These are phyloP conservation scores for Lentinula aciculospora DNA, from an alignment of 768 basidiomycete species.

Conservation along the genomic window DNA sequence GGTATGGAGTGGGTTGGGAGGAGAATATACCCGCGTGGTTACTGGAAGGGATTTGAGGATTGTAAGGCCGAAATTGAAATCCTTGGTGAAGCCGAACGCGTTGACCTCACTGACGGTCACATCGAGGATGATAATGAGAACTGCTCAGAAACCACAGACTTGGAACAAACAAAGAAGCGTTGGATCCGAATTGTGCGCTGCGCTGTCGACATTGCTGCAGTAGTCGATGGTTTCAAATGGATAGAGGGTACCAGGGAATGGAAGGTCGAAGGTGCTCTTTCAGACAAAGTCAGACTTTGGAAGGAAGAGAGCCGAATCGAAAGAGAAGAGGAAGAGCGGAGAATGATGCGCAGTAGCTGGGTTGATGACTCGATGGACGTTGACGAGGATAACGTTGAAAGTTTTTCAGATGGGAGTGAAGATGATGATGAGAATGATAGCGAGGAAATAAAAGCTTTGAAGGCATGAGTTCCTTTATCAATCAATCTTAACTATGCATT, in stretches of 20 bases:
- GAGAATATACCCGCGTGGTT: slow-evolving; percentile 87
- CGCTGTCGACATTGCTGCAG: slow-evolving; percentile 57
- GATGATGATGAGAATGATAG: slow-evolving; percentile 64
- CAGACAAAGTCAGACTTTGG: slow-evolving; percentile 67
- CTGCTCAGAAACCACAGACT: slow-evolving; percentile 15
- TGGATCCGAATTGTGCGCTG: slow-evolving; percentile 76
- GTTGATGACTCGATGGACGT: slow-evolving; percentile 69
- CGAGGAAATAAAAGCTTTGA: slow-evolving; percentile 72
- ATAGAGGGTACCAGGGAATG: slow-evolving; percentile 53
- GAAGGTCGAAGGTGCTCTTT: slow-evolving; percentile 58
- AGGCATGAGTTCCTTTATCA: slow-evolving; percentile 44
- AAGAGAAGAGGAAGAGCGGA: slow-evolving; percentile 61
- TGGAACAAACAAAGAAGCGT: slow-evolving; percentile 29
- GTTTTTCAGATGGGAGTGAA: slow-evolving; percentile 37
- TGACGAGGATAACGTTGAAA: slow-evolving; percentile 49
- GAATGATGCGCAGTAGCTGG: slow-evolving; percentile 58
- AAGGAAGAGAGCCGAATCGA: slow-evolving; percentile 63
- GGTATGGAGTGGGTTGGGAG: slow-evolving; percentile 97
- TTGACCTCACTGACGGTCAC: slow-evolving; percentile 64
- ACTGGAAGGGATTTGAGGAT: slow-evolving; percentile 80
- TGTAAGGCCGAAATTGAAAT: slow-evolving; percentile 73
- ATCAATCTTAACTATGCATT: slow-evolving; percentile 4
- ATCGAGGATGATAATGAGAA: slow-evolving; percentile 71
- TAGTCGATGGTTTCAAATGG: slow-evolving; percentile 76
- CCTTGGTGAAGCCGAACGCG: slow-evolving; percentile 53